phyloP scores from a whole-genome alignment of 164 flowering plant genomes.

The Nymphaea thermarum region DNA sequence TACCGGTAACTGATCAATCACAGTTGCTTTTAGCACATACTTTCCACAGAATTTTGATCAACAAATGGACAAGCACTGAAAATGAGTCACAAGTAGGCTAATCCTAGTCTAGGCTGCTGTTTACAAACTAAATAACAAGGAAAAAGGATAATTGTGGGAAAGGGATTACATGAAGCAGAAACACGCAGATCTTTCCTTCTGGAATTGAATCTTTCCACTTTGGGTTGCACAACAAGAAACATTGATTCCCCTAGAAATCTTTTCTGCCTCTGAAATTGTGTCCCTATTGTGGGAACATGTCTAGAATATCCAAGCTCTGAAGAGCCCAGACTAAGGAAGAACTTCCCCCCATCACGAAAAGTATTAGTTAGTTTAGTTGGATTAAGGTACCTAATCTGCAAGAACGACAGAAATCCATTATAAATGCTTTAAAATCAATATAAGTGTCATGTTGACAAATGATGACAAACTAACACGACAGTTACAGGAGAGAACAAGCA shows the following conservation, averaged over 20 bases:
- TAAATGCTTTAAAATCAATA: neutral
- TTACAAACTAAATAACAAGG: neutral
- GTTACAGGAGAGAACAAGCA: neutral
- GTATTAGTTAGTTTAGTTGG: neutral
- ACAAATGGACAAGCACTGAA: too few relatives aligned
- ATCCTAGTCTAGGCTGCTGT: too few relatives aligned
- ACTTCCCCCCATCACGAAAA: neutral
- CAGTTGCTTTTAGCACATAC: too few relatives aligned
- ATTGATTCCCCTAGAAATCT: neutral
- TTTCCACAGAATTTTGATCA: too few relatives aligned
- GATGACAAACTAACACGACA: neutral
- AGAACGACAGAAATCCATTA: neutral
- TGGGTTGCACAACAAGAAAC: conserved; percentile 14
- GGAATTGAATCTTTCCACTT: conserved; percentile 9
- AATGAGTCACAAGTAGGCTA: too few relatives aligned
- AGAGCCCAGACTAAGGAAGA: neutral
- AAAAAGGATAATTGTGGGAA: neutral
- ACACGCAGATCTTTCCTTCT: conserved; percentile 14
- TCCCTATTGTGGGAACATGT: neutral
- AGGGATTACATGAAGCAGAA: conserved; percentile 43
- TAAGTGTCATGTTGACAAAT: neutral
- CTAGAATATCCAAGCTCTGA: neutral
- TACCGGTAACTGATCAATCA: too few relatives aligned
- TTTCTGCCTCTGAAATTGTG: neutral
- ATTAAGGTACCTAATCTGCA: neutral